A percentile compares a stretch with the other conserved stretches of the same genome.
phyloP scores from a whole-genome alignment of 495 filamentous ascomycete species.

The Astrocystis sublimbata region DNA sequence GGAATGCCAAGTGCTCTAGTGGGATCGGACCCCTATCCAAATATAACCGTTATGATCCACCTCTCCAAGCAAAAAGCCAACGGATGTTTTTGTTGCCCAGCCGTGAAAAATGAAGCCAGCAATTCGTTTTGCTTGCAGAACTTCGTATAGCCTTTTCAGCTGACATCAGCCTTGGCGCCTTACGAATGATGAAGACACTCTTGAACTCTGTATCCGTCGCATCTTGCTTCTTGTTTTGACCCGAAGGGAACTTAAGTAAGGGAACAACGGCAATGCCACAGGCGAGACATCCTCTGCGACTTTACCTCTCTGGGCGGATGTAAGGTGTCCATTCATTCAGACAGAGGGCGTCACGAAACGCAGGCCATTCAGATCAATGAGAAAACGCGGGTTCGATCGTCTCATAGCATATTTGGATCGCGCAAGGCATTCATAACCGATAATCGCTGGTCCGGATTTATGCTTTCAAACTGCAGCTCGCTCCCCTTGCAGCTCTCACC shows the following conservation, averaged over 20 bases:
- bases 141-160: not conserved
- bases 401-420: not conserved
- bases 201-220: not conserved
- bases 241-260: not conserved
- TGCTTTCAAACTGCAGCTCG: not conserved
- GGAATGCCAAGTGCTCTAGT: conserved; percentile 15
- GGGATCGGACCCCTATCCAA: conserved; percentile 7
- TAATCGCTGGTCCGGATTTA: not conserved
- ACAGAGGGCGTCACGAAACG: not conserved
- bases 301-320: conserved; percentile 6
- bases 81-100: conserved; percentile 2
- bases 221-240: not conserved
- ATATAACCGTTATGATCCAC: conserved; percentile 11
- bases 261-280: conserved; percentile 8
- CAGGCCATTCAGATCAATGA: not conserved
- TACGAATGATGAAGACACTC: not conserved
- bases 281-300: conserved; percentile 1
- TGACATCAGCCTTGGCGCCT: not conserved
- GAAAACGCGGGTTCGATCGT: not conserved
- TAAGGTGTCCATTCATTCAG: not conserved
- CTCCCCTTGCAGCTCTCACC: not conserved
- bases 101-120: not conserved
- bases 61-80: not conserved
- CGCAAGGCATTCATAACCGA: not conserved
- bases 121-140: not conserved